Percentiles rank a stretch among this genome's conserved stretches.
Evolutionary conservation across 2,329 filamentous ascomycete species (phyloP).

Genomic region (Nothophaeocryptopus gaeumannii): DNA sequence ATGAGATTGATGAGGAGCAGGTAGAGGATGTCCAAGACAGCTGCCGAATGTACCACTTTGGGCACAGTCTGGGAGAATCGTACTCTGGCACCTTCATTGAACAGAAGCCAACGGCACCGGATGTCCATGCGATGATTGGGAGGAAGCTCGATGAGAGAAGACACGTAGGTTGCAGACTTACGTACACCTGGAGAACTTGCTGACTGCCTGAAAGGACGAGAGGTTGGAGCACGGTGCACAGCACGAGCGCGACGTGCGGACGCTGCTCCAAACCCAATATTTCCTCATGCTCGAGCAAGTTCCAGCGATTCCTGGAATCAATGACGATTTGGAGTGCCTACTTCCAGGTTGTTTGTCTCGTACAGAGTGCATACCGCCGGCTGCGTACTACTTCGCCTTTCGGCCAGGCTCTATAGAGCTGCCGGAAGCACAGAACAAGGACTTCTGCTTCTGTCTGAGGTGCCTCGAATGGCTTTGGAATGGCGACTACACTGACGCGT

Average conservation of each 20-base stretch:
- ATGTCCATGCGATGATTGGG: neutral
- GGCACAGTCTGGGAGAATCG: constrained; percentile 14
- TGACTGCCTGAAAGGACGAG: neutral
- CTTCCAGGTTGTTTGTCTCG: constrained; percentile 10
- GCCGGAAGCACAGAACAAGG: constrained; percentile 2
- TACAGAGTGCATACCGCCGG: constrained; percentile 7
- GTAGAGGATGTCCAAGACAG: constrained; percentile 10
- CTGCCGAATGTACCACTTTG: constrained; percentile 19
- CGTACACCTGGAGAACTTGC: constrained; percentile 5
- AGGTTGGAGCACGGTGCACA: constrained; percentile 31
- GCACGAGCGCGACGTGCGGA: constrained; percentile 37
- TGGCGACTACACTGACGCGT: constrained; percentile 9
- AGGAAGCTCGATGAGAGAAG: neutral
- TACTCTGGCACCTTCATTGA: constrained; percentile 16
- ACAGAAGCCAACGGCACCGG: constrained; percentile 8
- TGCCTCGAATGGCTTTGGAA: constrained; percentile 24
- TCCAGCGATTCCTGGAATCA: neutral
- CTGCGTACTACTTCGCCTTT: constrained; percentile 7
- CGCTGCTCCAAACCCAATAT: constrained; percentile 2
- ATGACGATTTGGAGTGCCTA: constrained; percentile 2
- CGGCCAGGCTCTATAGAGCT: constrained; percentile 1
- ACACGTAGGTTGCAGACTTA: neutral
- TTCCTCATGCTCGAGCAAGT: constrained; percentile 8
- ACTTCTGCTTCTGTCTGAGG: constrained; percentile 16
- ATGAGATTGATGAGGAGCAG: constrained; percentile 10